phyloP scores from a whole-genome alignment of 352 stramenopile species.

The Phytophthora ramorum region DNA sequence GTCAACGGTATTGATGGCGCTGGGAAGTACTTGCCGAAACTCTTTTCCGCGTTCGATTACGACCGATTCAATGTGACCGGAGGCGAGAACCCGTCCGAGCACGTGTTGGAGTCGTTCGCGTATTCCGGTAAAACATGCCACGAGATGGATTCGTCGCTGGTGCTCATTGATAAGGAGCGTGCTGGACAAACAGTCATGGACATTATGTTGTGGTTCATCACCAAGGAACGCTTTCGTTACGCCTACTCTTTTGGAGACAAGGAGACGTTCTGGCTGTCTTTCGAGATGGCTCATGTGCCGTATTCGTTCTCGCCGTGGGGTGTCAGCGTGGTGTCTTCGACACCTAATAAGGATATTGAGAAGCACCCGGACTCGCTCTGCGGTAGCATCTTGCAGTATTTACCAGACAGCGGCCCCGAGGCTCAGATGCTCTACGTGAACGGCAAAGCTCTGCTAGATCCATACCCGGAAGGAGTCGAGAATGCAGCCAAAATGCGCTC shows the following conservation, averaged over 20 bases:
- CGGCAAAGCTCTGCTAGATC: conserved; percentile 24
- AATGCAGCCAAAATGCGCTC: conserved; percentile 26
- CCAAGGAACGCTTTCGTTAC: conserved; percentile 54
- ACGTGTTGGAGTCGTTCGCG: conserved; percentile 49
- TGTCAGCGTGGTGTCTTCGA: conserved; percentile 51
- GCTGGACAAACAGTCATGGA: conserved; percentile 47
- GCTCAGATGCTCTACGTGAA: conserved; percentile 31
- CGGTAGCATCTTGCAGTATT: conserved; percentile 68
- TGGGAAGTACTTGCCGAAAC: conserved; percentile 41
- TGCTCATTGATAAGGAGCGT: conserved; percentile 63
- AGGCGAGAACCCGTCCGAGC: conserved; percentile 24
- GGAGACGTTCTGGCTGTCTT: conserved; percentile 48
- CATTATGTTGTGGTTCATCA: conserved; percentile 69
- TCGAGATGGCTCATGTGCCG: conserved; percentile 28
- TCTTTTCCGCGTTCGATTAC: conserved; percentile 55
- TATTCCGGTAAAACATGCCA: conserved; percentile 52
- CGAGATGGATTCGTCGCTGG: conserved; percentile 72
- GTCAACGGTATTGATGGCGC: conserved; percentile 40
- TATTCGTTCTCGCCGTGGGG: conserved; percentile 73
- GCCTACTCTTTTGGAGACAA: conserved; percentile 71
- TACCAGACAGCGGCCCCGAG: conserved; percentile 32
- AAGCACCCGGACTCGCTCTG: conserved; percentile 64
- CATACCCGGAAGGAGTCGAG: conserved; percentile 34
- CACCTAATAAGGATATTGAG: conserved; percentile 54
- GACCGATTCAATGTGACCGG: conserved; percentile 37